Conservation (phyloP, 202 grass and related monocot genomes). For the Panicum virgatum region DNA sequence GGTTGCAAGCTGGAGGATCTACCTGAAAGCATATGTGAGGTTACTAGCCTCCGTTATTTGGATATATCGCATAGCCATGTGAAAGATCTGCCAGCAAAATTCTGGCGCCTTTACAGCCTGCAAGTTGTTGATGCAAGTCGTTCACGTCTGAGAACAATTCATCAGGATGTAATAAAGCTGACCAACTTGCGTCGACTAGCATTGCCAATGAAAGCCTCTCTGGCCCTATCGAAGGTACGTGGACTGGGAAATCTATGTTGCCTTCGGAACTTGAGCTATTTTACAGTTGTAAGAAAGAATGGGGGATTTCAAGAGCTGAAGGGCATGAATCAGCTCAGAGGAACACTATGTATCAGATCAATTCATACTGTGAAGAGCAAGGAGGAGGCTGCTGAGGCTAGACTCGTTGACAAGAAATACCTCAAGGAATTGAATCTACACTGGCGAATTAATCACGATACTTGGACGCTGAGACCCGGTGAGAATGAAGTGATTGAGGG, state of each 20-base stretch:
- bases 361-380: neutral
- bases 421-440: neutral
- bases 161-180: slow-evolving; percentile 14
- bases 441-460: no score
- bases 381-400: slow-evolving; percentile 16
- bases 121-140: neutral
- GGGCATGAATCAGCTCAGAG: slow-evolving; percentile 35
- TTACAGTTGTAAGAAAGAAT: neutral
- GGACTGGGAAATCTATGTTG: slow-evolving; percentile 38
- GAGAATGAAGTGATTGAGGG: neutral
- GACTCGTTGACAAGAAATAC: slow-evolving; percentile 16
- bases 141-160: neutral
- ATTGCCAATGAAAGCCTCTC: neutral
- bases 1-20: slow-evolving; percentile 8
- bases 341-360: neutral
- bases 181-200: slow-evolving; percentile 28
- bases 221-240: slow-evolving; percentile 8
- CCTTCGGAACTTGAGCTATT: slow-evolving; percentile 27
- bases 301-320: slow-evolving; percentile 29
- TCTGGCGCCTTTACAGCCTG: slow-evolving; percentile 25
- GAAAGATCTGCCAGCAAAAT: neutral
- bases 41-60: slow-evolving; percentile 23
- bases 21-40: slow-evolving; percentile 19
- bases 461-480: no score
- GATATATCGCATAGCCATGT: slow-evolving; percentile 15